Base-by-base conservation (phyloP, 192 early-diverging fungal genomes). In the Mortierella hygrophila region DNA sequence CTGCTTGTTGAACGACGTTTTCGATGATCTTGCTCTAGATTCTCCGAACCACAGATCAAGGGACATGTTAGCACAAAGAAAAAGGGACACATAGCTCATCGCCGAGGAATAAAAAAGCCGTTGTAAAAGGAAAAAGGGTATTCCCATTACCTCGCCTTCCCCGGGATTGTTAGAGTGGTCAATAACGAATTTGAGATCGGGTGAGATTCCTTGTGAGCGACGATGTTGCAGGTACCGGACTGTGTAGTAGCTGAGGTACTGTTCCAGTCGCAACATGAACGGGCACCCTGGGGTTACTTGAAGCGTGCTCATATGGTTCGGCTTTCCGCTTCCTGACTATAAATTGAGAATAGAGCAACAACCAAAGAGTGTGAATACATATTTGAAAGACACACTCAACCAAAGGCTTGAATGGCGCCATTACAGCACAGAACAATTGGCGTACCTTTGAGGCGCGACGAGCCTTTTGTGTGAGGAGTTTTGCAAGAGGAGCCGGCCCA, bases 131-230 rank as follows among this genome's bases (percentile, higher is more conserved):
- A 40, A 71, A 71, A 42, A 4, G n/a, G 10, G 65, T n/a, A 71
- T 11, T n/a, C 15, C 40, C 3, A 32, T 49, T 82, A 88, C 87
- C 78, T 88, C 87, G 42, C 87, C 87, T 42, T 88, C 87, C 7
- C 87, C 87, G 10, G 87, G 87, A 23, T 82, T 83, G 73, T 80
- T 83, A 4, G 87, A 82, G 55, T 83, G 81, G 44, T 88, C 87
- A 69, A 88, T 83, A 9, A 88, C 78, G 72, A 88, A 88, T 70
- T 82, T 88, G 74, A 88, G 82, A 49, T 88, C 81, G 3, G 87
- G 87, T 3, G 87, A 83, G 18, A 83, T 82, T 15, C 82, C 75
- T 10, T 80, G 69, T 1, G 21, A 23, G 1, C 75, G 84, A 40
- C 84, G 79, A 1, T 86, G 80, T 38, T 88, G 87, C 0, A 88